Conservation (phyloP, 768 basidiomycete species). For the Trametes cubensis region DNA sequence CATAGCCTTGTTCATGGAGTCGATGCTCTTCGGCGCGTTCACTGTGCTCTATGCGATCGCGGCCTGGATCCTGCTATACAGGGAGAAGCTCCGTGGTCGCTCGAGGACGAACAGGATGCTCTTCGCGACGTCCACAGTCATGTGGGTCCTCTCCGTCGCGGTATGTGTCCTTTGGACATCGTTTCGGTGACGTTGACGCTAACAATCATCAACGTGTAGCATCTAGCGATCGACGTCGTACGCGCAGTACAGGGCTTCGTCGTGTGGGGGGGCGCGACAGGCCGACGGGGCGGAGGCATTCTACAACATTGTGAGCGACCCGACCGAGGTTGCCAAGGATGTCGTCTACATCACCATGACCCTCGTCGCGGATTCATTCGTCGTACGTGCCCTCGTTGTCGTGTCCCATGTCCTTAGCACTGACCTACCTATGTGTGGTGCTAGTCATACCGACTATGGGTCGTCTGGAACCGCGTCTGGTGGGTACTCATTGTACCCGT, state of each 20-base stretch:
- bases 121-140: background rate
- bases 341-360: constrained; percentile 19
- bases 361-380: constrained; percentile 12
- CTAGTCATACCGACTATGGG: constrained; percentile 18
- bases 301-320: constrained; percentile 3
- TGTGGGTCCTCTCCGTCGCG: constrained; percentile 6
- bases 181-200: too few relatives aligned
- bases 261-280: constrained; percentile 4
- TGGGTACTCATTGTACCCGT: constrained; percentile 11
- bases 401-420: too few relatives aligned
- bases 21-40: constrained; percentile 11
- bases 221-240: constrained; percentile 8
- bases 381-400: background rate
- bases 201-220: background rate
- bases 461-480: constrained; percentile 11
- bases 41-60: constrained; percentile 5
- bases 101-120: background rate
- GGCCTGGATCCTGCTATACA: constrained; percentile 6
- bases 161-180: background rate
- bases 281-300: constrained; percentile 4
- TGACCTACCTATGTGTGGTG: background rate
- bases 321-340: constrained; percentile 12
- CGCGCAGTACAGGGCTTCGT: constrained; percentile 13
- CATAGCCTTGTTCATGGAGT: constrained; percentile 7
- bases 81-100: background rate